Evolutionary conservation across 2,329 filamentous ascomycete species (phyloP).

Genomic region (Leptoxyphium fumago): DNA sequence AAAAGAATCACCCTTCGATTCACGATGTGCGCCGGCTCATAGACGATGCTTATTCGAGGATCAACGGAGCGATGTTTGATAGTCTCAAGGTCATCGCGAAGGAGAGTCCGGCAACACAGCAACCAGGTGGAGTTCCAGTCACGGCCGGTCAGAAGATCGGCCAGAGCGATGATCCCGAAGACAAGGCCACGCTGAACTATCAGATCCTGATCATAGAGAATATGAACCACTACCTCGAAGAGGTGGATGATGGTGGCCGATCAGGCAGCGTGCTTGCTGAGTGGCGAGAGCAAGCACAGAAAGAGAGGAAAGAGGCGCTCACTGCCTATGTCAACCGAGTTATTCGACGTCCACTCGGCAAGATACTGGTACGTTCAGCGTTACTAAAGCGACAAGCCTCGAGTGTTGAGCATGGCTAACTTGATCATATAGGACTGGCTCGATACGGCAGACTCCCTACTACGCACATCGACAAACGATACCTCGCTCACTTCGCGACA

Average conservation of each 20-base stretch:
- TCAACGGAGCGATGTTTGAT: constrained; percentile 94
- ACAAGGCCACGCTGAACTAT: constrained; percentile 94
- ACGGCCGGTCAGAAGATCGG: constrained; percentile 25
- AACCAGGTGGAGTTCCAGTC: constrained; percentile 32
- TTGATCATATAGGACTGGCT: constrained; percentile 51
- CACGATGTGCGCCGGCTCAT: constrained; percentile 58
- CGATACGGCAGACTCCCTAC: constrained; percentile 66
- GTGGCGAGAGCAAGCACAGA: constrained; percentile 64
- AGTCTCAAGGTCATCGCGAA: constrained; percentile 88
- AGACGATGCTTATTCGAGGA: constrained; percentile 73
- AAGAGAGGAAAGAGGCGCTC: constrained; percentile 78
- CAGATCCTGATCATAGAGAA: constrained; percentile 97
- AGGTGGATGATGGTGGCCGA: constrained; percentile 53
- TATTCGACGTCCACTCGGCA: constrained; percentile 76
- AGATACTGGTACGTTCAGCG: constrained; percentile 45
- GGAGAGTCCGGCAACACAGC: constrained; percentile 37
- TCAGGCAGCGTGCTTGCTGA: constrained; percentile 62
- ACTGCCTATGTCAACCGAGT: constrained; percentile 74
- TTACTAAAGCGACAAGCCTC: background rate
- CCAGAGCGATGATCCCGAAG: constrained; percentile 51
- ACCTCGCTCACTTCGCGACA: constrained; percentile 60
- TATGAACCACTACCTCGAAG: constrained; percentile 94
- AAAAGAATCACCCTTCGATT: constrained; percentile 35
- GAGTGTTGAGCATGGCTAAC: background rate
- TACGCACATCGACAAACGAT: constrained; percentile 29